Evolutionary conservation across 2,329 filamentous ascomycete species (phyloP).

Genomic region (Aspergillus phoenicis): DNA sequence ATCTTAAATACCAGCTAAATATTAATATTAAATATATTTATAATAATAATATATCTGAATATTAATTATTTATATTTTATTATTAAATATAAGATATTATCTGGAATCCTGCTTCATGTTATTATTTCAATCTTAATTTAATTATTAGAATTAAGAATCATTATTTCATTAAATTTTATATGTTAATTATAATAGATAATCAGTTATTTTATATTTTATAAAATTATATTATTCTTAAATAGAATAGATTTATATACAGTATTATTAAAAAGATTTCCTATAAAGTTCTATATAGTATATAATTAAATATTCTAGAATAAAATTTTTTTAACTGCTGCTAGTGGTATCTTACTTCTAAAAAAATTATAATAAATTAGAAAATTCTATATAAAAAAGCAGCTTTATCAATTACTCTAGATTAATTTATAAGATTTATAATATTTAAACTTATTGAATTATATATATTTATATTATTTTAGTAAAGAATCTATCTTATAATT

Average conservation of each 20-base stretch:
- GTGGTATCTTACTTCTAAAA: neutral
- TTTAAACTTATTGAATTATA: neutral
- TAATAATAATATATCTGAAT: neutral
- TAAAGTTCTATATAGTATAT: neutral
- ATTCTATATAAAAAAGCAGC: no score
- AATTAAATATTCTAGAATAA: neutral
- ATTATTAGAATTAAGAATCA: no score
- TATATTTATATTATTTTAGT: neutral
- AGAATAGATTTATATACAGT: slow-evolving; percentile 7
- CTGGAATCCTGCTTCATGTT: neutral
- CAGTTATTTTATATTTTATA: slow-evolving; percentile 1
- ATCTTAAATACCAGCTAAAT: neutral
- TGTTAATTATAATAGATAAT: neutral
- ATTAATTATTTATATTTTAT: neutral
- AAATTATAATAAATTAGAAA: neutral
- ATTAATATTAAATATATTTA: no score
- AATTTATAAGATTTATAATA: neutral
- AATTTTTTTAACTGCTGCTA: neutral
- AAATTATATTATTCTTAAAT: slow-evolving; percentile 4
- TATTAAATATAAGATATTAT: neutral
- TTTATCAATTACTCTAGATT: neutral
- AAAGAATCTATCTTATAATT: neutral
- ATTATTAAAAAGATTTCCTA: neutral
- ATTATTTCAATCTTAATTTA: neutral
- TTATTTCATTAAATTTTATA: neutral